Evolutionary conservation across 192 early-diverging fungal genomes (phyloP), one percentile per base, ranked within the genome.

Genomic region (Lobosporangium transversale): DNA sequence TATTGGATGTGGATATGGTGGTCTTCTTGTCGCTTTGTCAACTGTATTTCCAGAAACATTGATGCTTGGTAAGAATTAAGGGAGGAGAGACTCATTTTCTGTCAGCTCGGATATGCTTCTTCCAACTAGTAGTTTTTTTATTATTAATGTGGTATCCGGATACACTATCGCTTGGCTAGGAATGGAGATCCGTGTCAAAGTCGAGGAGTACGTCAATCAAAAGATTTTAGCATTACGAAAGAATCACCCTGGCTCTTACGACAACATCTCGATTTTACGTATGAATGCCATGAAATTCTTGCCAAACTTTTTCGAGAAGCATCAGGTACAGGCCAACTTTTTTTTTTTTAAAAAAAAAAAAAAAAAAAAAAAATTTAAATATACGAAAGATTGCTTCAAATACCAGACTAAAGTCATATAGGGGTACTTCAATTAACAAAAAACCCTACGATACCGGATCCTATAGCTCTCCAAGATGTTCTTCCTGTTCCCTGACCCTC

Each of bases 251-350:
- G 91, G 87, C 50, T 87, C 90, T 33, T 98, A 96, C 79, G 94
- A 99, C 67, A 99, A 99, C 79, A 92, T 98, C 21, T 94, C 95
- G 0, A 94, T 98, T 42, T 92, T 96, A 84, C 90, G 97, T 23
- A 97, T 97, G 89, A 99, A 99, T 83, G 96, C 96, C 42, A 96
- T 97, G 94, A 98, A 98, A 80, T 99, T 96, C 73, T 71, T 94
- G 79, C 95, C 95, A 52, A 98, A 98, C 87, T 98, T 98, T 84
- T 99, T 99, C 71, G 85, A 89, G 68, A 96, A 97, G 84, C 93
- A 88, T 27, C 95, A 97, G 88, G 91, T 92, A 65, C 20, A n/a
- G n/a, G n/a, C n/a, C n/a, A n/a, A n/a, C n/a, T n/a, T n/a, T n/a
- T n/a, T n/a, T n/a, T n/a, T n/a, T n/a, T n/a, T n/a, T n/a, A n/a